A percentile compares a stretch with the other conserved stretches of the same genome.
Evolutionary conservation across 129 eudicot species (phyloP).

Genomic region (Erigeron canadensis): DNA sequence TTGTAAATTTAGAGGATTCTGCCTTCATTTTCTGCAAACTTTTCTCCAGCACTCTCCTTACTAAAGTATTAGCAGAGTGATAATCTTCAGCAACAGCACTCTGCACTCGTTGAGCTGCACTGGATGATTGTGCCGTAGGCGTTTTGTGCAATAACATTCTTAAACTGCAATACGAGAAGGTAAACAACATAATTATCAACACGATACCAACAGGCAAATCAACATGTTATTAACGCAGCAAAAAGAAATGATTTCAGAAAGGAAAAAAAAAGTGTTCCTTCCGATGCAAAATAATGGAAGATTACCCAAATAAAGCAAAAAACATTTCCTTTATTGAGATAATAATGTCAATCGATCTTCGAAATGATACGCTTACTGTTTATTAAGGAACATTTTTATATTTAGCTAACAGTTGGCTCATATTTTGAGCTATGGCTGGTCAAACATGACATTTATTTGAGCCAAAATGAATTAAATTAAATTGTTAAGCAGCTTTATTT

Average conservation of each 20-base stretch:
- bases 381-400: too few relatives aligned
- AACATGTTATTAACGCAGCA: neutral
- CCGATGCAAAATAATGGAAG: too few relatives aligned
- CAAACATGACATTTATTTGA: neutral
- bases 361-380: too few relatives aligned
- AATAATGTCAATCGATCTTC: too few relatives aligned
- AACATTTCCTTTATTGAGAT: too few relatives aligned
- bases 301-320: too few relatives aligned
- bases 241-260: neutral
- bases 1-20: constrained; percentile 42
- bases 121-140: constrained; percentile 47
- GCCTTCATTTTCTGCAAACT: constrained; percentile 64
- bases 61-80: constrained; percentile 48
- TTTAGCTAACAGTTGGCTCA: neutral
- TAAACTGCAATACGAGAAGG: constrained; percentile 40
- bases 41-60: constrained; percentile 63
- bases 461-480: neutral
- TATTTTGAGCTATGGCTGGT: too few relatives aligned
- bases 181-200: constrained; percentile 13
- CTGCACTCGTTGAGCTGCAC: constrained; percentile 44
- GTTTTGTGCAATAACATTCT: constrained; percentile 85
- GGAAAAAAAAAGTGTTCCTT: too few relatives aligned
- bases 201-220: neutral
- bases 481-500: neutral
- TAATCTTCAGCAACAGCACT: constrained; percentile 53